Evolutionary conservation across 1,139 yeast genomes (phyloP), one percentile per base, ranked within the genome.

Genomic region (Blastobotrys persicus): DNA sequence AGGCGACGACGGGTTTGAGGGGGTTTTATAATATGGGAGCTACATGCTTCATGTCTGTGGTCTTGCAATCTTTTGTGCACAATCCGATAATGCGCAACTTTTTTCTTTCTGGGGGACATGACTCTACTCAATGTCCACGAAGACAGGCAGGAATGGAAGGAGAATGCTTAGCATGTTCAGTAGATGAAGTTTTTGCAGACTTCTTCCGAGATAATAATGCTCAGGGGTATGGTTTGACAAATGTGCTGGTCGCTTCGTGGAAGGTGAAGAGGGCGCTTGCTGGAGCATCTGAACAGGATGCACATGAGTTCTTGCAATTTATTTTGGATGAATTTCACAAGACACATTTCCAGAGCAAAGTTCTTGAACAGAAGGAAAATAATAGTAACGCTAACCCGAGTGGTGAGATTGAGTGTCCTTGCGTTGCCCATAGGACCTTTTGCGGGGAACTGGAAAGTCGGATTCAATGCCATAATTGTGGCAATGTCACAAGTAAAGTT

Each of bases 271-370:
- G 84, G 58, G 79, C 89, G 20, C 77, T 92, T 51, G 95, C 97
- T 0, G 98, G 98, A 1, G 89, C 89, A 57, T 86, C 92, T 44
- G 97, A 92, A 68, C 98, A 92, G 68, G 98, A 92, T 66, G 98
- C 98, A 0, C 98, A 92, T 68, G 98, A 92, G 66, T 92, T 91
- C 67, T 83, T 95, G 84, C 97, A 92, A 64, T 89, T 91, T 65
- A 64, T 91, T 28, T 73, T 91, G 42, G 87, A 91, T 65, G 95
- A 88, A 66, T 70, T 92, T 49, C 98, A 92, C 67, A 58, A 66
- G 37, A 50, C 57, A 11, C 61, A 60, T 41, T 53, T 57, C 45
- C 49, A 53, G n/a, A 37, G 56, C 19, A 42, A 45, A 13, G 52
- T 55, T 12, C 19, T 43, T 31, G 52, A 46, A 5, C 47, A 42